Conservation (phyloP, 352 stramenopile genomes). For the Phytophthora pini region DNA sequence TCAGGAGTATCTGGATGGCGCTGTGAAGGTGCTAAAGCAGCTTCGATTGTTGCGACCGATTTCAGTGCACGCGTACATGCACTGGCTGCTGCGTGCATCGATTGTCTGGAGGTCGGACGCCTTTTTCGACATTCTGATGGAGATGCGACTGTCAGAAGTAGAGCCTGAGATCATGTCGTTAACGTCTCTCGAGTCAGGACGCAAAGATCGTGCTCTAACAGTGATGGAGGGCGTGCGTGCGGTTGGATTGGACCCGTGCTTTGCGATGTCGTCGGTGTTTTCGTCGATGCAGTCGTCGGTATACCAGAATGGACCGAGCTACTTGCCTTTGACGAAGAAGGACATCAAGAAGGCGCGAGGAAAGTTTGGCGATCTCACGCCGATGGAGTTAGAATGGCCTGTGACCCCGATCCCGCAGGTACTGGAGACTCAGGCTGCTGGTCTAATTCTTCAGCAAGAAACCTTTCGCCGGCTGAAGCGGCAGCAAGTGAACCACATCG, state of each 20-base stretch:
- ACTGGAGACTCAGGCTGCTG: conserved; percentile 82
- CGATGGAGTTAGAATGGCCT: conserved; percentile 69
- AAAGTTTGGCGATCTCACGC: conserved; percentile 72
- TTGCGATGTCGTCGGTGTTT: conserved; percentile 87
- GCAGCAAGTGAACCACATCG: conserved; percentile 82
- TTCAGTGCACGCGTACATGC: conserved; percentile 84
- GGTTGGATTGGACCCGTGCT: conserved; percentile 84
- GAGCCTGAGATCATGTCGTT: conserved; percentile 86
- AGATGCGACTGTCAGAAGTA: conserved; percentile 83
- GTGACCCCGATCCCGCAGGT: conserved; percentile 83
- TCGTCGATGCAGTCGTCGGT: conserved; percentile 81
- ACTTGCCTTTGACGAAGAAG: conserved; percentile 53
- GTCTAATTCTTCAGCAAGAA: conserved; percentile 83
- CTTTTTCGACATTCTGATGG: conserved; percentile 88
- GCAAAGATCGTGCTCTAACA: conserved; percentile 83
- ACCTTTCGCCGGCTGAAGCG: conserved; percentile 87
- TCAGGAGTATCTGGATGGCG: conserved; percentile 78
- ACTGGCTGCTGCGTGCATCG: conserved; percentile 81
- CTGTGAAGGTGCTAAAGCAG: conserved; percentile 79
- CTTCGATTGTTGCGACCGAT: conserved; percentile 68
- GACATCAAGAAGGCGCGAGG: conserved; percentile 53
- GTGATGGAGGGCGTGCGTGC: conserved; percentile 90
- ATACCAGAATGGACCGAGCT: conserved; percentile 70
- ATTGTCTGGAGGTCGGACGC: conserved; percentile 84
- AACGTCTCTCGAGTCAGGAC: conserved; percentile 83